A percentile compares a stretch with the other conserved stretches of the same genome.
phyloP scores from a whole-genome alignment of 176 grass and related monocot genomes.

The Oryza glumipatula region DNA sequence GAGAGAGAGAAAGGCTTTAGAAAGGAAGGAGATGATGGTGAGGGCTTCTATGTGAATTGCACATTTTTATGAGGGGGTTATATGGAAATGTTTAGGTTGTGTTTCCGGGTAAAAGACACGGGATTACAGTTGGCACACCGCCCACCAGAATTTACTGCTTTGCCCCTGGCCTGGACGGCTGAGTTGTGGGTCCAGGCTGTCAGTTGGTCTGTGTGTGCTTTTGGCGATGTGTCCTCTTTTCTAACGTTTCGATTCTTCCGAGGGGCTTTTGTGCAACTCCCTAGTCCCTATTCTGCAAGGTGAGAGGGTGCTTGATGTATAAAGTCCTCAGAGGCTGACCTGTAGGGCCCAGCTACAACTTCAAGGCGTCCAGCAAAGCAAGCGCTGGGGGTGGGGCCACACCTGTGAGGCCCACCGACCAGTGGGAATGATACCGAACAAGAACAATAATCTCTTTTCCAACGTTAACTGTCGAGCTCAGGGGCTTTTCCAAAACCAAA shows the following conservation, averaged over 20 bases:
- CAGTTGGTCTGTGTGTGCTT: neutral
- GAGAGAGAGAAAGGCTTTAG: no score
- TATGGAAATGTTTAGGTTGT: neutral
- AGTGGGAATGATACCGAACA: neutral
- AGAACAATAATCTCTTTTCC: neutral
- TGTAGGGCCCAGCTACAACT: neutral
- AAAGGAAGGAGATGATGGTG: neutral
- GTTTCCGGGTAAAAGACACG: neutral
- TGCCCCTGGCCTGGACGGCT: neutral
- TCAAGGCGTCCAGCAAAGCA: no score
- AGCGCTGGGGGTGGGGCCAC: no score
- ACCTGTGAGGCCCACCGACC: no score
- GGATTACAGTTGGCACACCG: no score
- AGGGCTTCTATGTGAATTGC: neutral
- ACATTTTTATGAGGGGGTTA: neutral
- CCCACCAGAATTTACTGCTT: neutral
- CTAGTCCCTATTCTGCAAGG: no score
- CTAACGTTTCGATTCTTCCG: conserved; percentile 16
- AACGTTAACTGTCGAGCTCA: neutral
- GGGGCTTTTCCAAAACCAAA: no score
- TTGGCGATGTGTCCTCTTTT: no score
- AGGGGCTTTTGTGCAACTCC: conserved; percentile 4
- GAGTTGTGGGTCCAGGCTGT: conserved; percentile 10
- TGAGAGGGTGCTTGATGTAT: neutral
- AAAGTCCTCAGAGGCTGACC: neutral